These are phyloP conservation scores for Ogataea nakhonphanomensis DNA, from an alignment of 805 yeast genomes.

Conservation along the genomic window DNA sequence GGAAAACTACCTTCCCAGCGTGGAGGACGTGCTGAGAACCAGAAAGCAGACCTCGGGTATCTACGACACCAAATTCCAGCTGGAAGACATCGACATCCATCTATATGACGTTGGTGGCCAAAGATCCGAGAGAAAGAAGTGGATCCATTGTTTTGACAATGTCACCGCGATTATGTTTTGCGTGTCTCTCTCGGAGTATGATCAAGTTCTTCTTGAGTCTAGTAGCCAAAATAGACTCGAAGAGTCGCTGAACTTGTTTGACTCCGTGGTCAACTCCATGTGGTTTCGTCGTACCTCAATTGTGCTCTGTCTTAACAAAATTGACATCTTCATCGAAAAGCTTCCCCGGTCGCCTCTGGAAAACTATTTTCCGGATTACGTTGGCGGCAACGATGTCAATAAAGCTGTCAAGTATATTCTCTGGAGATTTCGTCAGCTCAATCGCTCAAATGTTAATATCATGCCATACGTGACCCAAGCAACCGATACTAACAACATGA, in stretches of 20 bases:
- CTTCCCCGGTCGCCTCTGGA: constrained; percentile 77
- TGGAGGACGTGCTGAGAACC: constrained; percentile 77
- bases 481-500: constrained; percentile 86
- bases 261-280: constrained; percentile 85
- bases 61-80: constrained; percentile 72
- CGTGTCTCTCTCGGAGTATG: constrained; percentile 88
- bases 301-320: constrained; percentile 82
- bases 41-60: constrained; percentile 93
- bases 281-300: constrained; percentile 90
- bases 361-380: constrained; percentile 82
- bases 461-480: constrained; percentile 95
- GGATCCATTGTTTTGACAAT: constrained; percentile 96
- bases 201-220: constrained; percentile 79
- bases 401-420: constrained; percentile 89
- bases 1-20: constrained; percentile 64
- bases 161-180: constrained; percentile 88
- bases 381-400: constrained; percentile 84
- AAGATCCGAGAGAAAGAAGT: constrained; percentile 89
- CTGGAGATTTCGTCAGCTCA: constrained; percentile 85
- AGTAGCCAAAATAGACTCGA: constrained; percentile 71
- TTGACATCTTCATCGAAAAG: constrained; percentile 86
- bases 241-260: constrained; percentile 80
- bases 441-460: constrained; percentile 74
- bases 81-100: constrained; percentile 65
- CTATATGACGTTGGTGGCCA: constrained; percentile 93